phyloP scores from a whole-genome alignment of 192 early-diverging fungal species.

The Lobosporangium transversale region DNA sequence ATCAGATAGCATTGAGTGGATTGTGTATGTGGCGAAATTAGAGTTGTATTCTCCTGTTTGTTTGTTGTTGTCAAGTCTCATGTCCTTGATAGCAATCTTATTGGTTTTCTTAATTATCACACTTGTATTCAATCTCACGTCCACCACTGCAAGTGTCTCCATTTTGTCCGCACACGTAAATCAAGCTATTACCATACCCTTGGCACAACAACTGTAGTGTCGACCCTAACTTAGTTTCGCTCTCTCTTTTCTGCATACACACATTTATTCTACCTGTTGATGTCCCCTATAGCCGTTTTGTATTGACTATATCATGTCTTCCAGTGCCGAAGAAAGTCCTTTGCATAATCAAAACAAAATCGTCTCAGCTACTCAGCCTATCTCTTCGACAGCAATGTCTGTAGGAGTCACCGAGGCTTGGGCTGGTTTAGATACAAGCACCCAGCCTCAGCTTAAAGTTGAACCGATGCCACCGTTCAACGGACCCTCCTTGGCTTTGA shows the following conservation, averaged over 20 bases:
- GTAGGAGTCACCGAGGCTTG: neutral
- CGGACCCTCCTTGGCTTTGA: neutral
- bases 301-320: neutral
- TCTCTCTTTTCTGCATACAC: no score
- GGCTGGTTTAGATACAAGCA: constrained; percentile 14
- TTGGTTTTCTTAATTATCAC: no score
- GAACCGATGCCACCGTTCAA: constrained; percentile 31
- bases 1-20: neutral
- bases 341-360: neutral
- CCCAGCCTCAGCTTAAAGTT: constrained; percentile 13
- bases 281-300: neutral
- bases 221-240: neutral
- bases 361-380: neutral
- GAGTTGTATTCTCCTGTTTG: neutral
- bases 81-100: no score
- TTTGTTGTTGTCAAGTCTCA: no score
- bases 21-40: neutral
- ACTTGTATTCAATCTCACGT: no score
- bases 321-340: neutral
- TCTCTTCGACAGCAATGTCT: neutral
- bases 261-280: no score
- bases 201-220: neutral
- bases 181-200: neutral
- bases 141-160: no score
- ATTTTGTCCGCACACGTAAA: neutral